Percentiles rank a stretch among this genome's conserved stretches.
phyloP scores from a whole-genome alignment of 2,329 filamentous ascomycete genomes.

The Phaeosphaeriaceae sp. region DNA sequence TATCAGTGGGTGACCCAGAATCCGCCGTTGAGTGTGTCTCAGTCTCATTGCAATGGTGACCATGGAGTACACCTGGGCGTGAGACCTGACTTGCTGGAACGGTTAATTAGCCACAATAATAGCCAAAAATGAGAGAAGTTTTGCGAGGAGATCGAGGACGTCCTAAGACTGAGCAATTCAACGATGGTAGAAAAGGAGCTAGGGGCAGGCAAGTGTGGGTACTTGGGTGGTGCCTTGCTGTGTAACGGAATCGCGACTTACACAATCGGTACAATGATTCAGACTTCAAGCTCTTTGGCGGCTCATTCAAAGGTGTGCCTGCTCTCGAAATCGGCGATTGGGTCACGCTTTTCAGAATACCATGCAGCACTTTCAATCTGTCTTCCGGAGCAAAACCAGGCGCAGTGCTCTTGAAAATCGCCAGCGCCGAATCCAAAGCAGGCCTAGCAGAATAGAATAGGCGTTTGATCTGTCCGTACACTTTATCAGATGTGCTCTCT shows the following conservation, averaged over 20 bases:
- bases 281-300: conserved; percentile 10
- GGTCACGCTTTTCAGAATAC: conserved; percentile 14
- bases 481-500: conserved; percentile 15
- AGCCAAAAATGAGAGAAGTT: neutral
- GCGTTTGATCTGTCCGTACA: conserved; percentile 22
- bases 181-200: neutral
- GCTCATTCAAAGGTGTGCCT: conserved; percentile 8
- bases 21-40: conserved; percentile 20
- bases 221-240: too few relatives aligned
- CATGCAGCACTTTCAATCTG: conserved; percentile 16
- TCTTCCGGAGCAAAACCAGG: neutral
- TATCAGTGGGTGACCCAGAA: conserved; percentile 40
- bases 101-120: neutral
- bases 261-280: conserved; percentile 6
- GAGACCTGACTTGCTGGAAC: neutral
- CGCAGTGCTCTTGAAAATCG: conserved; percentile 21
- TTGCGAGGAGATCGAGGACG: too few relatives aligned
- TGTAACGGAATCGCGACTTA: too few relatives aligned
- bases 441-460: conserved; percentile 21
- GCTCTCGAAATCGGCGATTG: conserved; percentile 4
- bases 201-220: neutral
- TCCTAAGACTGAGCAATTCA: neutral
- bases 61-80: conserved; percentile 2
- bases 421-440: conserved; percentile 23
- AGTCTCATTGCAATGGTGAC: neutral